Evolutionary conservation across 805 yeast species (phyloP).

Genomic region (Monosporozyma solicola): DNA sequence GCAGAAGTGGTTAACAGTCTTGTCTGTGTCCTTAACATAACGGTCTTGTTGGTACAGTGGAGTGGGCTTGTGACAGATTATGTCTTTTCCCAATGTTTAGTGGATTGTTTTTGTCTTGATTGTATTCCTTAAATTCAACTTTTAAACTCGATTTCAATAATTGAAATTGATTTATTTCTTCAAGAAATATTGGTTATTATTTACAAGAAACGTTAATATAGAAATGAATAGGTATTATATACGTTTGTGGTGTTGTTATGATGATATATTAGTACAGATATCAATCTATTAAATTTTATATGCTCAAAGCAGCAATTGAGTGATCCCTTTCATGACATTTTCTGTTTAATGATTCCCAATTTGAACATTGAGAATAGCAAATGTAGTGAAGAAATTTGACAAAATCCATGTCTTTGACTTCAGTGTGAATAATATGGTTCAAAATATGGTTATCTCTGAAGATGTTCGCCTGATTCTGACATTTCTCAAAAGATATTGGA

Average conservation of each 20-base stretch:
- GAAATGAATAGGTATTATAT: background rate
- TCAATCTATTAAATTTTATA: background rate
- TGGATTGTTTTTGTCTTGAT: background rate
- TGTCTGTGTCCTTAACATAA: constrained; percentile 15
- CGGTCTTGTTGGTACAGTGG: background rate
- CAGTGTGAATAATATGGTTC: constrained; percentile 63
- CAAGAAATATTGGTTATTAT: background rate
- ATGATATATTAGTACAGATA: background rate
- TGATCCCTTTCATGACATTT: background rate
- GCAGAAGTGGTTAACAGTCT: constrained; percentile 12
- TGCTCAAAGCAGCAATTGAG: background rate
- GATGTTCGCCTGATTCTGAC: constrained; percentile 41
- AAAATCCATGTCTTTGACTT: constrained; percentile 67
- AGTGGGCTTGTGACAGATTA: background rate
- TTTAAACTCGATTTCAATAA: background rate
- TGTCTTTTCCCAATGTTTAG: background rate
- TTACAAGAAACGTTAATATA: background rate
- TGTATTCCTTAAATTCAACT: background rate
- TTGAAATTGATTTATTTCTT: background rate
- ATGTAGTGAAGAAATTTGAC: constrained; percentile 24
- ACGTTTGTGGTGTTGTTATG: background rate
- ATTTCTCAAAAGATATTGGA: constrained; percentile 54
- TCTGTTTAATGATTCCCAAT: background rate
- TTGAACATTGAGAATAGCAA: background rate
- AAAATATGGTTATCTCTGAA: constrained; percentile 65